Evolutionary conservation across 148 eudicot species (phyloP), one percentile per base, ranked within the genome.

Genomic region (Silene latifolia): DNA sequence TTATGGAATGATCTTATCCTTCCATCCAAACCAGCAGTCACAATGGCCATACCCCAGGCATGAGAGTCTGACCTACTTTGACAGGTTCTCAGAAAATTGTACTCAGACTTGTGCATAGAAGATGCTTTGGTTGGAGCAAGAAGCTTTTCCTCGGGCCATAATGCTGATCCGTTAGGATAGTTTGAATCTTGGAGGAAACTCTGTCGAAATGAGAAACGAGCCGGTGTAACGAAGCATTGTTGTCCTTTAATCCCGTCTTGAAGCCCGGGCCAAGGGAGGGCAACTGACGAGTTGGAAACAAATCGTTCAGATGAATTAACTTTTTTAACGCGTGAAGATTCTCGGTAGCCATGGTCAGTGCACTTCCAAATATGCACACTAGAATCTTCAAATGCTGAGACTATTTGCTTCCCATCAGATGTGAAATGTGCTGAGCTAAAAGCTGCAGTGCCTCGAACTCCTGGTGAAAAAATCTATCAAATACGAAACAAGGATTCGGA

Each of bases 131-230:
- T 59, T 47, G 84, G 79, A 61, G 71, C 59, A 53, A 85, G 85
- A 51, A 95, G 92, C 77, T 86, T 89, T 71, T 95, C 99, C 85
- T 89, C 99, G 2, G 99, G 99, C 98, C 99, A 95, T 60, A 94
- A 89, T 48, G 96, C 96, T 4, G 96, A 87, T 80, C 93, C 96
- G 71, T 85, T 90, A 48, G 88, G 85, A 54, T 72, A 63, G 57
- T 63, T 76, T 6, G 87, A 75, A 70, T 89, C 97, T 54, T 82
- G 39, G 20, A 83, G 73, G 32, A 88, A 88, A 25, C 89, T 93
- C 39, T 86, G 88, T 35, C 79, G 74, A 56, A 81, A 76, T 14
- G 91, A 85, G 82, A 88, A 88, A 80, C 59, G 68, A 61, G 84
- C 56, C 9, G 92, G 83, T 67, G 39, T 35, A 39, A 39, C 8